These are phyloP conservation scores for Leishmania lainsoni DNA, from an alignment of 208 protist species.

Conservation along the genomic window DNA sequence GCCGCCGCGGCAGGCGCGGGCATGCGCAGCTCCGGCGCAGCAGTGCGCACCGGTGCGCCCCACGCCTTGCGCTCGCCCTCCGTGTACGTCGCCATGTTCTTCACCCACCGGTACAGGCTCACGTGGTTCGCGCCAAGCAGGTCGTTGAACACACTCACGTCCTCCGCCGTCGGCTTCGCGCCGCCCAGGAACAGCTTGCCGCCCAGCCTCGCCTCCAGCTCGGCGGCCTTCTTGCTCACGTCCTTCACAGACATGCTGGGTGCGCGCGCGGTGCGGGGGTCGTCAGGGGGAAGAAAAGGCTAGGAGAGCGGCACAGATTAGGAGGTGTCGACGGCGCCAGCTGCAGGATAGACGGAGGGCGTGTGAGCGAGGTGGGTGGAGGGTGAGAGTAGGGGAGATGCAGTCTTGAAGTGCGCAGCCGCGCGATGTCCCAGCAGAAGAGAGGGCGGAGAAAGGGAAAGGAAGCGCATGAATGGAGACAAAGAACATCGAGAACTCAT, in stretches of 20 bases:
- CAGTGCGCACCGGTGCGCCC: conserved; percentile 60
- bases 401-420: background rate
- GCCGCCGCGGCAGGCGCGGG: conserved; percentile 26
- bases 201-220: conserved; percentile 57
- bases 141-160: conserved; percentile 76
- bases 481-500: background rate
- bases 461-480: background rate
- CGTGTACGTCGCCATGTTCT: conserved; percentile 73
- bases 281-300: conserved; percentile 12
- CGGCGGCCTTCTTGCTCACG: conserved; percentile 51
- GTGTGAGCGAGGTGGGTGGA: background rate
- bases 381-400: background rate
- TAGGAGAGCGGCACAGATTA: background rate
- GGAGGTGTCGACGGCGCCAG: background rate
- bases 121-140: conserved; percentile 57
- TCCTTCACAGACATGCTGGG: conserved; percentile 59
- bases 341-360: background rate
- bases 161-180: conserved; percentile 62
- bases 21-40: conserved; percentile 31
- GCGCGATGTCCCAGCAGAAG: background rate
- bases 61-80: conserved; percentile 58
- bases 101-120: conserved; percentile 71
- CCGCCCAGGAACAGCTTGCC: conserved; percentile 72
- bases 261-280: conserved; percentile 1
- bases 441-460: background rate